Evolutionary conservation across 2,329 filamentous ascomycete species (phyloP).

Genomic region (Exophiala phaeomuriformis): DNA sequence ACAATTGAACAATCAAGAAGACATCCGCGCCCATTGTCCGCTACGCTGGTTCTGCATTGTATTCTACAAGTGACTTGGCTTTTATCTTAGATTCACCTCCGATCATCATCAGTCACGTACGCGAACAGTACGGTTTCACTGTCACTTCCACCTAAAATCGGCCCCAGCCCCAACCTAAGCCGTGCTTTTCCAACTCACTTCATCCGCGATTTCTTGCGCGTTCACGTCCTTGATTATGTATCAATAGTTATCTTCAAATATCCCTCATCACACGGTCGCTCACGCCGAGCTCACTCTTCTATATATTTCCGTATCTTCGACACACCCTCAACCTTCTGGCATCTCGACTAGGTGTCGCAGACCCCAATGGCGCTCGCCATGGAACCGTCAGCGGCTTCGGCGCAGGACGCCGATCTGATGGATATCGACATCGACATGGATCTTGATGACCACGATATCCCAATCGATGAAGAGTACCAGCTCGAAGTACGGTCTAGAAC

Average conservation of each 20-base stretch:
- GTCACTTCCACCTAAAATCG: neutral
- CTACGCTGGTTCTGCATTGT: neutral
- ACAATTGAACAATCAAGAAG: neutral
- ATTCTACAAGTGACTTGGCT: no score
- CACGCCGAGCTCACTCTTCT: neutral
- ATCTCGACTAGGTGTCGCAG: no score
- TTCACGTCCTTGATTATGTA: neutral
- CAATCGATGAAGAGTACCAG: slow-evolving; percentile 24
- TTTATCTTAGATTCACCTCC: no score
- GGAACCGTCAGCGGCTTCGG: slow-evolving; percentile 12
- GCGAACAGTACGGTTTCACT: neutral
- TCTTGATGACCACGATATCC: slow-evolving; percentile 21
- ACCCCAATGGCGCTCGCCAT: slow-evolving; percentile 24
- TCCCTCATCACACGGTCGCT: neutral
- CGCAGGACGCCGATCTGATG: slow-evolving; percentile 25
- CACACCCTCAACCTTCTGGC: neutral
- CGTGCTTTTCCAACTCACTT: neutral
- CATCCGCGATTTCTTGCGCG: neutral
- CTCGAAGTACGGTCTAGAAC: slow-evolving; percentile 24
- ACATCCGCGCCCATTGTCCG: neutral
- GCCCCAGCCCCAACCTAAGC: neutral
- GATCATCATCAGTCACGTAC: neutral
- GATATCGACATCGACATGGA: slow-evolving; percentile 29
- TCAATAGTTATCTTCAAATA: neutral
- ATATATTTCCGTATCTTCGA: neutral